A percentile compares a stretch with the other conserved stretches of the same genome.
Conservation (phyloP, 1,284 basidiomycete species). For the Cutaneotrichosporon sp. region DNA sequence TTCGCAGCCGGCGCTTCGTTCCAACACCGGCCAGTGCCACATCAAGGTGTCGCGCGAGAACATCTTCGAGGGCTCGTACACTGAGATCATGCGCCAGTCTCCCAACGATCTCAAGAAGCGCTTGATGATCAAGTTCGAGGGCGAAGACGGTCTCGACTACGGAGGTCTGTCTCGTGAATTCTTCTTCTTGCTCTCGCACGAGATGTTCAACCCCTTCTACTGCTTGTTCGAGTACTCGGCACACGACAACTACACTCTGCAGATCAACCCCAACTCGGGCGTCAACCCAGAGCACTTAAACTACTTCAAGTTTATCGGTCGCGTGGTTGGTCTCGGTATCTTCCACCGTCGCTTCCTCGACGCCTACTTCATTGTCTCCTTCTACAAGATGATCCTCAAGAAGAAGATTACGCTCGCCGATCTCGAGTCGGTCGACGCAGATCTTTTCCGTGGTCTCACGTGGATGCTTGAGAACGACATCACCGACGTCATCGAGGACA, state of each 20-base stretch:
- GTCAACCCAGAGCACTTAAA: slow-evolving; percentile 98
- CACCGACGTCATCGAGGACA: slow-evolving; percentile 88
- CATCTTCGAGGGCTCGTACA: slow-evolving; percentile 94
- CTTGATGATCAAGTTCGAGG: slow-evolving; percentile 98
- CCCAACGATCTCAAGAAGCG: slow-evolving; percentile 95
- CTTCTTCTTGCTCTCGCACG: slow-evolving; percentile 99
- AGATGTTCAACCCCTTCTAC: slow-evolving; percentile 99
- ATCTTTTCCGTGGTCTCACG: slow-evolving; percentile 80
- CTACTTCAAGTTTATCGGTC: slow-evolving; percentile 99
- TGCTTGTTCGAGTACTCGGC: slow-evolving; percentile 99
- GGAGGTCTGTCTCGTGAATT: slow-evolving; percentile 97
- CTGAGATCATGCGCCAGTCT: slow-evolving; percentile 84
- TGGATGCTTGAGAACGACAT: slow-evolving; percentile 99
- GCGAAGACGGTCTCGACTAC: slow-evolving; percentile 97
- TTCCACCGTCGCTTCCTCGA: slow-evolving; percentile 99
- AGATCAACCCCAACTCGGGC: slow-evolving; percentile 95
- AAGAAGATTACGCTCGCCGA: slow-evolving; percentile 82
- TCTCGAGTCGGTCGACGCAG: slow-evolving; percentile 83
- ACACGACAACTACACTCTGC: slow-evolving; percentile 98
- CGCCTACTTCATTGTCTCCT: slow-evolving; percentile 96
- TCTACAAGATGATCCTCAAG: slow-evolving; percentile 97
- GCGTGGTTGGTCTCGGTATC: slow-evolving; percentile 88
- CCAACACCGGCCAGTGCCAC: slow-evolving; percentile 87
- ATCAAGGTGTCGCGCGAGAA: slow-evolving; percentile 88
- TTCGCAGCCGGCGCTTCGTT: slow-evolving; percentile 89